Percentiles rank a stretch among this genome's conserved stretches.
phyloP scores from a whole-genome alignment of 495 filamentous ascomycete genomes.

The Cryomyces antarcticus region DNA sequence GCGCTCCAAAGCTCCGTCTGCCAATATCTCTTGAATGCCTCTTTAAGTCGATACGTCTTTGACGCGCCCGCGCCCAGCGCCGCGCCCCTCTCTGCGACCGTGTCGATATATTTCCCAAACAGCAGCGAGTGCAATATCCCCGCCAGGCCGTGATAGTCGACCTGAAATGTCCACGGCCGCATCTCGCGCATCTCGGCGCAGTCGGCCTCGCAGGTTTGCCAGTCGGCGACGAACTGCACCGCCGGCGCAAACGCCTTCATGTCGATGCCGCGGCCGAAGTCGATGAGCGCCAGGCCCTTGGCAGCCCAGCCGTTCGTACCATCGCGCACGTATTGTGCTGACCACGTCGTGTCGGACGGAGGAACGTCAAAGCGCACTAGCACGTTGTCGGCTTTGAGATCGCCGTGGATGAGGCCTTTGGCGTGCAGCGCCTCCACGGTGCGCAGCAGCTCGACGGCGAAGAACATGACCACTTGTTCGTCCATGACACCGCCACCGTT shows the following conservation, averaged over 20 bases:
- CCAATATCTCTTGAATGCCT: constrained; percentile 82
- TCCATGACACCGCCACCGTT: constrained; percentile 50
- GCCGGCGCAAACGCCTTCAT: constrained; percentile 59
- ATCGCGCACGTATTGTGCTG: constrained; percentile 41
- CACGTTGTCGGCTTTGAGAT: constrained; percentile 89
- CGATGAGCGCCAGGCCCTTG: constrained; percentile 72
- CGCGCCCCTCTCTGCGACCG: constrained; percentile 24
- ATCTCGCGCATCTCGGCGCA: constrained; percentile 88
- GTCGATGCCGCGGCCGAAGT: constrained; percentile 89
- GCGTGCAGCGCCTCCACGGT: constrained; percentile 74
- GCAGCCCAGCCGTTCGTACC: constrained; percentile 58
- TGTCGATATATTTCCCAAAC: constrained; percentile 90
- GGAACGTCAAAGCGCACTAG: constrained; percentile 57
- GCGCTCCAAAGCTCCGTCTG: constrained; percentile 75
- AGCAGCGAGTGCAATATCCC: constrained; percentile 69
- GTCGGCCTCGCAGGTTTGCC: constrained; percentile 65
- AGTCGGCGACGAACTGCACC: constrained; percentile 86
- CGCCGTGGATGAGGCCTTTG: constrained; percentile 68
- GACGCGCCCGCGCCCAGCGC: constrained; percentile 26
- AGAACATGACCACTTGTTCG: constrained; percentile 82
- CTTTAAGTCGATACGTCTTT: constrained; percentile 49
- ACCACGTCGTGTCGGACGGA: constrained; percentile 20
- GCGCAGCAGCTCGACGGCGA: constrained; percentile 74
- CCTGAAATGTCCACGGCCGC: constrained; percentile 86
- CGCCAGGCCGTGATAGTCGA: constrained; percentile 84